These are phyloP conservation scores for Lactifluus piperatus DNA, from an alignment of 768 basidiomycete genomes.

Conservation along the genomic window DNA sequence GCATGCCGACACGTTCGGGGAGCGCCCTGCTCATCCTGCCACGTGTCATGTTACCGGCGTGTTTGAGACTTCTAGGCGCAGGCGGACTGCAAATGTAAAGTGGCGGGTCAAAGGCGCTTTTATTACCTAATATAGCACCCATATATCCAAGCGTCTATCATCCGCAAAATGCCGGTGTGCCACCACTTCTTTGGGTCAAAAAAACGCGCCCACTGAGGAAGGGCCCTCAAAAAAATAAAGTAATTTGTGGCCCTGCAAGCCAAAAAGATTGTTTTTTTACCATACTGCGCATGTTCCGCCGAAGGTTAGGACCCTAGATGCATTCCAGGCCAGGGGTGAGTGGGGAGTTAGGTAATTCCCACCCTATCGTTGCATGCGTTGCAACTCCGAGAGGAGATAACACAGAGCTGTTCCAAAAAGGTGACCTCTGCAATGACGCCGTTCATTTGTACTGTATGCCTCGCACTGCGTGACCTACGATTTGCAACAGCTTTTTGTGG, in stretches of 20 bases:
- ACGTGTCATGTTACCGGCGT: slow-evolving; percentile 13
- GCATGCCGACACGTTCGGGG: slow-evolving; percentile 6
- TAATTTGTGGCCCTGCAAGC: neutral
- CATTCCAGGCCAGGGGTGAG: slow-evolving; percentile 3
- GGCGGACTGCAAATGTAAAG: slow-evolving; percentile 8
- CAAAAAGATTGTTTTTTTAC: neutral
- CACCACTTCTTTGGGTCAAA: slow-evolving; percentile 1
- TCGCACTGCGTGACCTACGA: neutral
- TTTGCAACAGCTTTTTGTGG: neutral
- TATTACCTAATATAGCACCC: slow-evolving; percentile 14
- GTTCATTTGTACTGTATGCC: neutral
- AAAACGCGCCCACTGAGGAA: neutral
- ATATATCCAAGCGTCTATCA: neutral
- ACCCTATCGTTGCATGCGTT: slow-evolving; percentile 1
- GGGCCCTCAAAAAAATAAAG: neutral
- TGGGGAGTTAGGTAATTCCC: slow-evolving; percentile 9
- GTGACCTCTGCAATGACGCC: neutral
- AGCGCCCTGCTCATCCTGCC: slow-evolving; percentile 3
- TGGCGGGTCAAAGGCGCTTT: slow-evolving; percentile 10
- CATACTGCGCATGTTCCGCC: neutral
- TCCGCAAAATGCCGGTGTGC: slow-evolving; percentile 6
- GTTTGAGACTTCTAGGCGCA: slow-evolving; percentile 6
- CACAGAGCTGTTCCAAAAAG: neutral
- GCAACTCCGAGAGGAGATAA: slow-evolving; percentile 10
- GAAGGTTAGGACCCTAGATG: neutral